Evolutionary conservation across 1,284 basidiomycete genomes (phyloP).

Genomic region (Ceratobasidium sp.): DNA sequence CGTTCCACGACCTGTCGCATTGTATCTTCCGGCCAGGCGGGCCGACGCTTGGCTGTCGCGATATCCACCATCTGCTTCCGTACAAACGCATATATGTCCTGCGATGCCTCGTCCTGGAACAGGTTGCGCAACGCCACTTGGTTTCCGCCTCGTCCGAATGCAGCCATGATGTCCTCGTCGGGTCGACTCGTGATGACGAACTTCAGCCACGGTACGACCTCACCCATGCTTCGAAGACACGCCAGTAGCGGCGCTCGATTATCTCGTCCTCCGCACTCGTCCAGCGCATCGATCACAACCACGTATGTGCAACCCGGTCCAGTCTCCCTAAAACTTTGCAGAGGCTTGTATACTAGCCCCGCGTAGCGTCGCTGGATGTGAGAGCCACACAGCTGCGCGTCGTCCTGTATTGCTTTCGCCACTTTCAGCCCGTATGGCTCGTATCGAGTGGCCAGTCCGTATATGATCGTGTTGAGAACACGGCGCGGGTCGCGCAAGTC

Average conservation of each 20-base stretch:
- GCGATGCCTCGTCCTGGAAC: neutral
- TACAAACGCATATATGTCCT: neutral
- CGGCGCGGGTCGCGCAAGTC: constrained; percentile 21
- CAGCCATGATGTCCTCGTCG: no score
- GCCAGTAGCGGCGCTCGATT: neutral
- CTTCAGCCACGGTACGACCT: neutral
- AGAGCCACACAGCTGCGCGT: neutral
- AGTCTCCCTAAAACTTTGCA: neutral
- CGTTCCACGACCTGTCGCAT: neutral
- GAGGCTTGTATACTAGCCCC: neutral
- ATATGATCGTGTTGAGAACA: constrained; percentile 27
- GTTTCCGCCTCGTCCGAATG: neutral
- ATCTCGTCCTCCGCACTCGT: neutral
- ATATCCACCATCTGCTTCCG: neutral
- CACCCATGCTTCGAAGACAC: neutral
- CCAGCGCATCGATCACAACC: neutral
- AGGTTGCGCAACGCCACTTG: neutral
- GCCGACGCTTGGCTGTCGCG: neutral
- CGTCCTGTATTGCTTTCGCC: neutral
- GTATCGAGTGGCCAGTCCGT: constrained; percentile 9
- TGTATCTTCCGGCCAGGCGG: neutral
- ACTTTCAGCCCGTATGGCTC: neutral
- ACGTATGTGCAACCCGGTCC: neutral
- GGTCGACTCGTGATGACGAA: neutral
- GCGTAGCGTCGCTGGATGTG: neutral